These are phyloP conservation scores for Gonapodya prolifera DNA, from an alignment of 192 early-diverging fungal species.

Conservation along the genomic window DNA sequence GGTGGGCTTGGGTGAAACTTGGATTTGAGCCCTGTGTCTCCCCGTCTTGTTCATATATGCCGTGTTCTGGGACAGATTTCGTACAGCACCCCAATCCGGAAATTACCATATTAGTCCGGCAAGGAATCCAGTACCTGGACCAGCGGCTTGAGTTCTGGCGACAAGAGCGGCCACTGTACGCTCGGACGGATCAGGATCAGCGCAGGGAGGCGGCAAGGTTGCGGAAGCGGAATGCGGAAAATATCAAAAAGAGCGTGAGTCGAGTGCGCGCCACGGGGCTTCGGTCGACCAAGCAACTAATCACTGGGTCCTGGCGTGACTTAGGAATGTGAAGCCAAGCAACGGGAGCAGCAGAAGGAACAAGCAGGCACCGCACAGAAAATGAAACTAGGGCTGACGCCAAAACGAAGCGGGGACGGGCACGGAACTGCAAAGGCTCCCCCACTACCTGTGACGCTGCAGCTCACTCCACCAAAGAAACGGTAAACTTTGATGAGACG, in stretches of 20 bases:
- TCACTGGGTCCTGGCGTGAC: neutral
- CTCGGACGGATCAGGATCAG: constrained; percentile 16
- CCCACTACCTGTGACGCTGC: too few relatives aligned
- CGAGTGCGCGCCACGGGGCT: neutral
- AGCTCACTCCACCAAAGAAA: too few relatives aligned
- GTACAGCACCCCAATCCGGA: constrained; percentile 32
- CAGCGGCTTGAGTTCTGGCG: constrained; percentile 43
- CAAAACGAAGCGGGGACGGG: too few relatives aligned
- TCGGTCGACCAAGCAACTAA: neutral
- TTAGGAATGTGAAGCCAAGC: neutral
- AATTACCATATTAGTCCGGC: constrained; percentile 25
- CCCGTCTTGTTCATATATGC: neutral
- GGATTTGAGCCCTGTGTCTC: constrained; percentile 1
- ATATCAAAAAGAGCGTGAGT: constrained; percentile 1
- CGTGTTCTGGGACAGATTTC: constrained; percentile 19
- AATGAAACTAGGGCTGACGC: too few relatives aligned
- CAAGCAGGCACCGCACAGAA: neutral
- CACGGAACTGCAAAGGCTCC: too few relatives aligned
- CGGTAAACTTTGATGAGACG: too few relatives aligned
- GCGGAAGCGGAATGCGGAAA: too few relatives aligned
- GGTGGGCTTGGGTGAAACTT: constrained; percentile 13
- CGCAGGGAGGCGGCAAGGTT: constrained; percentile 4
- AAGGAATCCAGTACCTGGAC: constrained; percentile 35
- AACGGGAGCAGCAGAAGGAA: neutral
- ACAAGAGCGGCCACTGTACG: constrained; percentile 45